phyloP scores from a whole-genome alignment of 352 stramenopile genomes.

The Aphanomyces euteiches region DNA sequence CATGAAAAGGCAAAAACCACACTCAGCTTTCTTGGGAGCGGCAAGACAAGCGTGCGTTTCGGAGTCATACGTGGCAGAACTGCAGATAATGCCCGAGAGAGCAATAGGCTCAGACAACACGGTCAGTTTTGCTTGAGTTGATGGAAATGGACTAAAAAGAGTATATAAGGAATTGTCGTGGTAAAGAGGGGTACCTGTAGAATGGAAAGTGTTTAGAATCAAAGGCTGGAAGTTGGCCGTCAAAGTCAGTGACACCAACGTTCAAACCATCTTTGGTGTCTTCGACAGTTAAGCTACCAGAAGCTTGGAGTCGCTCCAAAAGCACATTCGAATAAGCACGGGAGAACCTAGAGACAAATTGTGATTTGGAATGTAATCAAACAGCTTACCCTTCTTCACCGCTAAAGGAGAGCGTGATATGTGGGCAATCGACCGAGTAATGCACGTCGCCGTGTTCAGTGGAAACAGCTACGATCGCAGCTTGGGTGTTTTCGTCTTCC shows the following conservation, averaged over 20 bases:
- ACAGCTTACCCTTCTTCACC: constrained; percentile 37
- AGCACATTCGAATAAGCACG: constrained; percentile 65
- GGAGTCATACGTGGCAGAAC: constrained; percentile 61
- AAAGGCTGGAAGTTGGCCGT: constrained; percentile 62
- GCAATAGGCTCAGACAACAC: constrained; percentile 36
- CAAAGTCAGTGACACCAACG: constrained; percentile 13
- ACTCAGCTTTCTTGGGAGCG: constrained; percentile 67
- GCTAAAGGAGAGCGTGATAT: constrained; percentile 59
- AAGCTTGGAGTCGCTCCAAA: constrained; percentile 67
- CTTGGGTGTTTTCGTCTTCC: constrained; percentile 63
- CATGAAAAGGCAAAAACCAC: constrained; percentile 89
- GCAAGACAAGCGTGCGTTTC: constrained; percentile 43
- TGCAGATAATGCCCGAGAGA: constrained; percentile 61
- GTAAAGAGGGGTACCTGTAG: constrained; percentile 39
- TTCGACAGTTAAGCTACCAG: constrained; percentile 53
- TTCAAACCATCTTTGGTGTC: constrained; percentile 28
- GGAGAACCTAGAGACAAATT: constrained; percentile 31
- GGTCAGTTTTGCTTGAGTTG: constrained; percentile 42
- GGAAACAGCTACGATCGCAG: constrained; percentile 60
- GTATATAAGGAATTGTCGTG: not conserved
- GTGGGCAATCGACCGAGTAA: constrained; percentile 42
- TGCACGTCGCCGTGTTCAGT: constrained; percentile 51
- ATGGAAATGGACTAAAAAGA: constrained; percentile 53
- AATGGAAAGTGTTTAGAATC: constrained; percentile 67
- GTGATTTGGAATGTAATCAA: not conserved